A percentile compares a stretch with the other conserved stretches of the same genome.
These are phyloP conservation scores for Hippophae gyantsensis DNA, from an alignment of 306 rosid genomes.

Conservation along the genomic window DNA sequence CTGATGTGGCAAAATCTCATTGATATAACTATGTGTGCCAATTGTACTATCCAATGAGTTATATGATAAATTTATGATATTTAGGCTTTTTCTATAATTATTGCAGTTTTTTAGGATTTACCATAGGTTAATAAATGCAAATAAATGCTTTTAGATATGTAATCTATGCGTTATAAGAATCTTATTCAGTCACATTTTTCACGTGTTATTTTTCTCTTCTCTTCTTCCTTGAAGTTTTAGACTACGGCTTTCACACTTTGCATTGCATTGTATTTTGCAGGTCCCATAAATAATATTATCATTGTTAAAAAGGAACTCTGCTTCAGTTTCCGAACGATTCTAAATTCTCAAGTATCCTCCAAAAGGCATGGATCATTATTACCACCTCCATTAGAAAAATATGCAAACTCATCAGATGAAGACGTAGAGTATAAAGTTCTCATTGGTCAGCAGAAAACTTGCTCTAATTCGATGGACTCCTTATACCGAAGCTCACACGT, in stretches of 20 bases:
- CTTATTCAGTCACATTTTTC: too few relatives aligned
- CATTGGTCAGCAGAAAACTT: slow-evolving; percentile 27
- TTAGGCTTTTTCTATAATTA: too few relatives aligned
- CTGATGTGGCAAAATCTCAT: too few relatives aligned
- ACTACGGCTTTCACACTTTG: neutral
- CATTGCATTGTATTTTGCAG: slow-evolving; percentile 9
- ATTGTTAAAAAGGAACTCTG: slow-evolving; percentile 32
- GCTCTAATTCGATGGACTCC: slow-evolving; percentile 16
- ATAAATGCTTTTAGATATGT: too few relatives aligned
- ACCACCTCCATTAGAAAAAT: slow-evolving; percentile 57
- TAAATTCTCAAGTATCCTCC: slow-evolving; percentile 18
- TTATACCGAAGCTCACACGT: slow-evolving; percentile 30
- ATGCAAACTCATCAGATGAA: slow-evolving; percentile 32
- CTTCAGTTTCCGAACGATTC: slow-evolving; percentile 13
- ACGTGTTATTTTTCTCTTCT: too few relatives aligned
- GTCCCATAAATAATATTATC: slow-evolving; percentile 43
- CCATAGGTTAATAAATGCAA: too few relatives aligned
- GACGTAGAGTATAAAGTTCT: slow-evolving; percentile 22
- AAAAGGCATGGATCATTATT: slow-evolving; percentile 41
- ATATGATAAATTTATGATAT: too few relatives aligned
- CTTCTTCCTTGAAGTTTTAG: neutral
- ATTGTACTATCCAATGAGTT: too few relatives aligned
- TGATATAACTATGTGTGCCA: too few relatives aligned
- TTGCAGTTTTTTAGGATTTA: too few relatives aligned
- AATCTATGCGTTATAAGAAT: too few relatives aligned